A percentile compares a stretch with the other conserved stretches of the same genome.
Evolutionary conservation across 768 basidiomycete genomes (phyloP).

Genomic region (Boletus pseudopeckii): DNA sequence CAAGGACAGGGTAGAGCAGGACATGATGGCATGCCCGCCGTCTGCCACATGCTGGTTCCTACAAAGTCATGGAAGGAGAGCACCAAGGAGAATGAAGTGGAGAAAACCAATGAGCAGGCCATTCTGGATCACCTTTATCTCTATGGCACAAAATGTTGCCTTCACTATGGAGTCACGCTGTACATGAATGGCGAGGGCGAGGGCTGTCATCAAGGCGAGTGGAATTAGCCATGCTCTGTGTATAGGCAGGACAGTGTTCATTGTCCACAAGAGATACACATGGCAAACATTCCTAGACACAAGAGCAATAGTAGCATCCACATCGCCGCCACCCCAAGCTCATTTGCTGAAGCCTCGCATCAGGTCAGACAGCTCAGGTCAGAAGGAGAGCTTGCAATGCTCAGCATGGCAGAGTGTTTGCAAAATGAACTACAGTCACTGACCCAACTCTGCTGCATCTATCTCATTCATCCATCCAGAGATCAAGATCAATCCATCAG

Average conservation of each 20-base stretch:
- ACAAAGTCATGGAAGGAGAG: background rate
- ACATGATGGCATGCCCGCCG: background rate
- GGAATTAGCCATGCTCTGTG: background rate
- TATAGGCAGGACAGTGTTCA: background rate
- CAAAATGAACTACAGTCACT: background rate
- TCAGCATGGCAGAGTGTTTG: background rate
- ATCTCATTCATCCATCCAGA: background rate
- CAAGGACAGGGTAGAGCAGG: conserved; percentile 25
- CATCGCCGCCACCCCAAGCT: too few species aligned
- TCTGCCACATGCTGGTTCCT: background rate
- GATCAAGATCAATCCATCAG: fast-evolving
- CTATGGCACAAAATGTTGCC: conserved; percentile 2
- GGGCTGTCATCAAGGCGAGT: background rate
- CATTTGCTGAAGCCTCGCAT: background rate
- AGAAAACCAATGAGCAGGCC: background rate
- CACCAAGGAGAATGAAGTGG: background rate
- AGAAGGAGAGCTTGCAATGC: background rate
- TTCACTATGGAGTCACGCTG: background rate
- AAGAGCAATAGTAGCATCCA: background rate
- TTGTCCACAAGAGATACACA: background rate
- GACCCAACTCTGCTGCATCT: background rate
- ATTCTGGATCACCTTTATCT: background rate
- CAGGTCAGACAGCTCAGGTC: background rate
- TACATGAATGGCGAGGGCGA: background rate
- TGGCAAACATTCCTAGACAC: background rate